Evolutionary conservation across 2,329 filamentous ascomycete genomes (phyloP).

Genomic region (Hortaea sp.): DNA sequence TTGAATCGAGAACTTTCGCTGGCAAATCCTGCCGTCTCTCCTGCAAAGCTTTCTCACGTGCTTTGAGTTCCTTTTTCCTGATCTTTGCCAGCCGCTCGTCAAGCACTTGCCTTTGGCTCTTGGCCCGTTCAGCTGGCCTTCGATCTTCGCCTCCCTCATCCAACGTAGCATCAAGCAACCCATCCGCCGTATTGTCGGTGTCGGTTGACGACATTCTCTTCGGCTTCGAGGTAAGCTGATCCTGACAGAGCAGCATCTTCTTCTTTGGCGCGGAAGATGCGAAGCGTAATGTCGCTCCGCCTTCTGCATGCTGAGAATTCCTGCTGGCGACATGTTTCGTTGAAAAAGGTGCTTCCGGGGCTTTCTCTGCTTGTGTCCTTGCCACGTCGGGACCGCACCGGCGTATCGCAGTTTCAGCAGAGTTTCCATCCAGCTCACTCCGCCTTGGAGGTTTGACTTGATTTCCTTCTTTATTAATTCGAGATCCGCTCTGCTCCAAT

Average conservation of each 20-base stretch:
- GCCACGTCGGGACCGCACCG: no score
- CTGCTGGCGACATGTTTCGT: no score
- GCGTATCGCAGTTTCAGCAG: no score
- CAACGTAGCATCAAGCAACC: constrained; percentile 11
- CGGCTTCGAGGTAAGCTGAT: constrained; percentile 14
- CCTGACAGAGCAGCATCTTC: constrained; percentile 32
- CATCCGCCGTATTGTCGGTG: constrained; percentile 6
- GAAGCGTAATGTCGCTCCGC: constrained; percentile 26
- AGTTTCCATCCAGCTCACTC: no score
- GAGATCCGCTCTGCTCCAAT: no score
- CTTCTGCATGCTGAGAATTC: neutral
- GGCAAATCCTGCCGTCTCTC: no score
- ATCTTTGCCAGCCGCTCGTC: constrained; percentile 22
- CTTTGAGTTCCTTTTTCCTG: constrained; percentile 11
- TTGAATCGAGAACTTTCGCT: no score
- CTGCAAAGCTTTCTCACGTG: no score
- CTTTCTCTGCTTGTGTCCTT: no score
- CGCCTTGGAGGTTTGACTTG: no score
- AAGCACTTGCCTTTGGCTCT: constrained; percentile 14
- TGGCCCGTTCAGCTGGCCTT: constrained; percentile 1
- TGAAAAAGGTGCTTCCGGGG: no score
- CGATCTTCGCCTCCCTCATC: constrained; percentile 17
- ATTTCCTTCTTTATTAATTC: no score
- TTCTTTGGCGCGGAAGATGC: constrained; percentile 30
- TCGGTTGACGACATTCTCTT: constrained; percentile 8